Evolutionary conservation across 148 eudicot genomes (phyloP), one percentile per base, ranked within the genome.

Genomic region (Rheum nobile): DNA sequence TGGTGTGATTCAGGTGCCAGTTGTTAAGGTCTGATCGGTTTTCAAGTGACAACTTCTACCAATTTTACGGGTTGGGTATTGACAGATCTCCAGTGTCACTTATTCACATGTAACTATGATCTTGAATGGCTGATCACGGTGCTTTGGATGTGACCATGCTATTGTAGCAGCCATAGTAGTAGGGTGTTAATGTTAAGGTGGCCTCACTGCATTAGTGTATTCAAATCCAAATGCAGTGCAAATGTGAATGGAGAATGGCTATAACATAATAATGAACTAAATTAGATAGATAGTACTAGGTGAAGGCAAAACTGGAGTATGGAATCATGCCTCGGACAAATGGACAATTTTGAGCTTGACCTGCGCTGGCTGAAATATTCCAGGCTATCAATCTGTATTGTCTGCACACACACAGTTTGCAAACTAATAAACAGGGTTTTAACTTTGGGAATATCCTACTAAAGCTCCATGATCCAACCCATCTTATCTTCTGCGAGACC

Each of bases 401-500:
- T 55, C 57, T 19, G 57, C 57, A 17, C 24, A 17, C 24, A 17
- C 1, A 22, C 10, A 61, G 35, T 29, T 14, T 1, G 38, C n/a
- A 65, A 34, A 65, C 22, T 3, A 32, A 17, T 31, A 31, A 32
- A 65, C 9, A 6, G 8, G 21, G 1, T 65, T 65, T 16, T 5
- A 65, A 32, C 10, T 6, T 34, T 10, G 43, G 43, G 3, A 65
- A 31, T 13, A 16, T 16, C 22, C 83, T 81, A 88, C 84, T 86
- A 80, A 41, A 93, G 86, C 80, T 83, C 82, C 44, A 84, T 80
- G 55, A 84, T 79, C 98, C 98, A 93, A 42, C 79, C 93, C 98
- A 81, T 89, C 31, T 82, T 86, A 76, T 93, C 96, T 72, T 91
- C 89, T 28, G 83, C 76, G 32, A 89, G 86, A 77, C 98, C 98